Base-by-base conservation (phyloP, 352 stramenopile species). In the Phytophthora citrophthora region DNA sequence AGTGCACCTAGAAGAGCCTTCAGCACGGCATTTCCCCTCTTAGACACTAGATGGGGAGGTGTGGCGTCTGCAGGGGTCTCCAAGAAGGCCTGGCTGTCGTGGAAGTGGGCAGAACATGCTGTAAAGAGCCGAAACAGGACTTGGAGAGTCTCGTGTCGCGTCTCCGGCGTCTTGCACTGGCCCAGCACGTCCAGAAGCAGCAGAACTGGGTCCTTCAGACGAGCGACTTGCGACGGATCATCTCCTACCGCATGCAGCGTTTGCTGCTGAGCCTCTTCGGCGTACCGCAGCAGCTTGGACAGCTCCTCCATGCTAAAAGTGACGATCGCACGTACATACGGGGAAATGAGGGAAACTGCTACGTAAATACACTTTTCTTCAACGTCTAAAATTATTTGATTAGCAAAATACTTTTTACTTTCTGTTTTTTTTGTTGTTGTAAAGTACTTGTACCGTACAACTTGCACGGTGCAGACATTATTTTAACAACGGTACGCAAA, bases 1-100 rank as follows among this genome's bases (percentile, higher is more conserved):
- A 93, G 53, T 18, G 81, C 64, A 1, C 18, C 43, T n/a, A 93
- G 54, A 16, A 91, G 54, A 29, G 80, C 70, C 51, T 79, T 83
- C 13, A 91, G 67, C 16, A 93, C 62, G 3, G 61, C 50, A 27
- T 83, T 87, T 7, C 69, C 69, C 57, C 51, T 58, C 41, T 74
- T 79, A 1, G 16, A 32, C 36, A 15, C 49, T 20, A 59, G 44
- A 5, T 44, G 54, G 59, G 13, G 29, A 23, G 11, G 47, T 31
- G 23, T 11, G 39, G 18, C 2, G 6, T 34, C 36, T 13, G 26
- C 27, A 32, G 47, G 5, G 1, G 43, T 34, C 54, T 83, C 75
- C 29, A 64, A 34, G 20, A 83, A 85, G 44, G 62, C 58, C 26
- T 76, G 61, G 15, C 24, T 26, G 63, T 87, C 71, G 63, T 84